These are phyloP conservation scores for Pisolithus orientalis DNA, from an alignment of 768 basidiomycete species.

Conservation along the genomic window DNA sequence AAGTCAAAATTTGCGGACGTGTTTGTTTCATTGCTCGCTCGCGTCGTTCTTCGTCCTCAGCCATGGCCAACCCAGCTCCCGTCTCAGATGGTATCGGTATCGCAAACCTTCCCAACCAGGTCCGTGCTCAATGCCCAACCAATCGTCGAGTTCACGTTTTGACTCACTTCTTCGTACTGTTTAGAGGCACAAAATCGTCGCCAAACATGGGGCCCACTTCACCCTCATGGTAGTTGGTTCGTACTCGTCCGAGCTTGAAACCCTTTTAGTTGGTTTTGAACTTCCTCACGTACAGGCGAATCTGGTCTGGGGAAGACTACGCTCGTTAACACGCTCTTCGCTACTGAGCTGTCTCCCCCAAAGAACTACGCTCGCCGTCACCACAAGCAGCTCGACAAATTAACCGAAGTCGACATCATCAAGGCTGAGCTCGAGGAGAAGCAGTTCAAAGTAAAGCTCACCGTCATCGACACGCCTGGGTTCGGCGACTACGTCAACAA, in stretches of 20 bases:
- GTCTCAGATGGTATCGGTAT: conserved; percentile 82
- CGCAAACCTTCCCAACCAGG: conserved; percentile 98
- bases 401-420: conserved; percentile 98
- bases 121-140: conserved; percentile 28
- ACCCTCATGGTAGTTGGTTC: conserved; percentile 98
- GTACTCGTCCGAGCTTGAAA: not conserved
- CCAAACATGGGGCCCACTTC: conserved; percentile 95
- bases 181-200: conserved; percentile 98
- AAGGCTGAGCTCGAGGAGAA: conserved; percentile 99
- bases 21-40: conserved; percentile 13
- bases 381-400: conserved; percentile 96
- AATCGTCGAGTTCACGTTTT: conserved; percentile 5
- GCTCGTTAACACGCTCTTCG: conserved; percentile 97
- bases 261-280: not conserved
- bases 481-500: conserved; percentile 99
- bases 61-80: conserved; percentile 24
- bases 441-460: conserved; percentile 98
- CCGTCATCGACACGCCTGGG: conserved; percentile 97
- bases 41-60: conserved; percentile 10
- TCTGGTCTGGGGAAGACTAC: conserved; percentile 97
- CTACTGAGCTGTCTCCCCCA: conserved; percentile 86
- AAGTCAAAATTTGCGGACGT: conserved; percentile 10
- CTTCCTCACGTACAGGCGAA: conserved; percentile 59
- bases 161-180: conserved; percentile 8
- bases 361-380: conserved; percentile 89